Conservation (phyloP, 352 stramenopile genomes). For the Phytophthora pluvialis region DNA sequence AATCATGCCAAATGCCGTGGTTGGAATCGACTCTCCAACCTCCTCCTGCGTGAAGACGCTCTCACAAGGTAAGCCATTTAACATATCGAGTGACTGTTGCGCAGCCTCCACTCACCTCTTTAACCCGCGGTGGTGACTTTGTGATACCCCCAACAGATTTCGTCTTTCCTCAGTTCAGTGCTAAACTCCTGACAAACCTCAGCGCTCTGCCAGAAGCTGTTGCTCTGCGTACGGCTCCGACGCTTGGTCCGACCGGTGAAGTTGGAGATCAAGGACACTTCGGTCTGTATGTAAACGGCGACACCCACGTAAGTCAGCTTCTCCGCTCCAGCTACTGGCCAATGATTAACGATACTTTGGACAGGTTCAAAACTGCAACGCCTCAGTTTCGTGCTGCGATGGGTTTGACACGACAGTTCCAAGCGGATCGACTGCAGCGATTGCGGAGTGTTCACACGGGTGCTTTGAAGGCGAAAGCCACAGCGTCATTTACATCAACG, state of each 20-base stretch:
- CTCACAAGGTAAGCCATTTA: constrained; percentile 32
- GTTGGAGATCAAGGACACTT: constrained; percentile 91
- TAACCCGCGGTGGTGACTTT: neutral
- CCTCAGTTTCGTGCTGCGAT: constrained; percentile 87
- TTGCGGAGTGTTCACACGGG: constrained; percentile 40
- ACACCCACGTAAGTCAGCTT: constrained; percentile 61
- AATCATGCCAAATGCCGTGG: constrained; percentile 54
- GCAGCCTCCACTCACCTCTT: neutral
- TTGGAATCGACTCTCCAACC: constrained; percentile 50
- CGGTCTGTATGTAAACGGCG: constrained; percentile 89
- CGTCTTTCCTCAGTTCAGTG: constrained; percentile 77
- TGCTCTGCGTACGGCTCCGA: constrained; percentile 48
- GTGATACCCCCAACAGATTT: constrained; percentile 62
- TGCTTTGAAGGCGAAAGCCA: constrained; percentile 57
- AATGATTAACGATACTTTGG: neutral
- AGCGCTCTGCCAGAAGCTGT: constrained; percentile 43
- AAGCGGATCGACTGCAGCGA: constrained; percentile 21
- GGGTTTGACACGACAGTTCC: constrained; percentile 34
- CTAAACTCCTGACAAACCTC: constrained; percentile 76
- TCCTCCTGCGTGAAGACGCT: constrained; percentile 65
- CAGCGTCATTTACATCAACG: constrained; percentile 45
- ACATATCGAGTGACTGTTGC: neutral
- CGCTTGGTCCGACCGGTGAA: constrained; percentile 82
- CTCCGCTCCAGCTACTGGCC: neutral
- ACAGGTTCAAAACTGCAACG: constrained; percentile 93